Evolutionary conservation across 1,139 yeast species (phyloP), one percentile per base, ranked within the genome.

Genomic region (Nakaseomyces nivariensis): DNA sequence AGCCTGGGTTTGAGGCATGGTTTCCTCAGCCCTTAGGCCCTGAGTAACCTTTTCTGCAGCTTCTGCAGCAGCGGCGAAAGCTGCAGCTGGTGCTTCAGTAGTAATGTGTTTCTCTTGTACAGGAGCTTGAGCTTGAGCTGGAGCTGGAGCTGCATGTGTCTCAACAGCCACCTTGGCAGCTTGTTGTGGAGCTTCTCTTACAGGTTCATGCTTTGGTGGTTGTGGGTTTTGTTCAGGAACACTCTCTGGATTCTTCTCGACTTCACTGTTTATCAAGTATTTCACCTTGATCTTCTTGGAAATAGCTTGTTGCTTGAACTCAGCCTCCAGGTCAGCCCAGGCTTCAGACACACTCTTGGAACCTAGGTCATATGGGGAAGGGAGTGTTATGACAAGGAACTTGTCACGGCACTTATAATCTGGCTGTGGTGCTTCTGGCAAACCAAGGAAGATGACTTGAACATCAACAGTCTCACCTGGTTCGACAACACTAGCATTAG

Each of bases 321-420:
- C 75, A 48, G 78, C 69, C 63, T 85, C 95, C 62, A 87, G 75
- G 49, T 76, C 72, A 37, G 82, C 63, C 96, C 96, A 89, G 61
- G 76, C 71, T 49, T 81, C 83, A 52, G 87, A 76, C 49, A 86
- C 87, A 22, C 67, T 62, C 38, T 78, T 70, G 49, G 81, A 82
- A 50, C 76, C 75, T 51, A 79, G 56, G 47, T 72, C 77, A 42
- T 70, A 66, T 31, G 85, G 81, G 53, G 90, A 80, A 48, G 95
- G 94, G 57, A 89, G 75, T 32, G 94, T 81, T 59, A 90, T 92
- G 54, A 92, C 83, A 64, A 92, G 78, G 67, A 92, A 92, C 72
- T 92, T 92, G 71, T 92, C 97, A 68, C 84, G 85, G 69, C 95
- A 85, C 70, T 83, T 83, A 70, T 76, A 79, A 60, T 81, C 87